Conservation (phyloP, 768 basidiomycete genomes). For the Russula dissimulans region DNA sequence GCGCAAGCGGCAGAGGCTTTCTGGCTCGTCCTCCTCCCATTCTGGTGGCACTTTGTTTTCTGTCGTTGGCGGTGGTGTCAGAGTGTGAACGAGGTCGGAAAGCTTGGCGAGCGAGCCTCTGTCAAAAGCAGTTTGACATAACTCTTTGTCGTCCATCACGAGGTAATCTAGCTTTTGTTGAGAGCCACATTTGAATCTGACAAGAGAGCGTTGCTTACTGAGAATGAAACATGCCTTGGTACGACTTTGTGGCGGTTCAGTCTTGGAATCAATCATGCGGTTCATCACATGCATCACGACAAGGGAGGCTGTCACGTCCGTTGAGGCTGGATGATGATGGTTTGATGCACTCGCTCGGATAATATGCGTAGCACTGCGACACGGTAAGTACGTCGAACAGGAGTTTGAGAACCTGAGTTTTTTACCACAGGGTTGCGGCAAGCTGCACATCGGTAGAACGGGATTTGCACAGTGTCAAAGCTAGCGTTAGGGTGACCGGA, state of each 20-base stretch:
- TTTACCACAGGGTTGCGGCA: conserved; percentile 62
- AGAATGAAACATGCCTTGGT: conserved; percentile 71
- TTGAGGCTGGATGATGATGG: conserved; percentile 23
- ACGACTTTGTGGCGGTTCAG: conserved; percentile 35
- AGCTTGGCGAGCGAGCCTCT: conserved; percentile 55
- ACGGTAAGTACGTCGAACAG: background rate
- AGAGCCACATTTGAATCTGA: background rate
- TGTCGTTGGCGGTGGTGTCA: conserved; percentile 37
- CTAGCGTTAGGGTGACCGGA: conserved; percentile 34
- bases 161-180: conserved; percentile 41
- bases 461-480: conserved; percentile 48
- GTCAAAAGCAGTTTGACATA: conserved; percentile 65
- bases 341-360: conserved; percentile 40
- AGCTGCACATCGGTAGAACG: conserved; percentile 54
- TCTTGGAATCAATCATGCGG: conserved; percentile 40
- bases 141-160: conserved; percentile 55
- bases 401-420: background rate
- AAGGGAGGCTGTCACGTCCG: conserved; percentile 41
- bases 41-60: conserved; percentile 32
- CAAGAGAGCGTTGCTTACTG: conserved; percentile 36
- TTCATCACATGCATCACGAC: conserved; percentile 66
- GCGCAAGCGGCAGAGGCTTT: conserved; percentile 45
- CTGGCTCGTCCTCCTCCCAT: conserved; percentile 66
- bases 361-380: conserved; percentile 47
- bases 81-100: conserved; percentile 39